A percentile compares a stretch with the other conserved stretches of the same genome.
phyloP scores from a whole-genome alignment of 345 rosid genomes.

The Hibiscus syriacus region DNA sequence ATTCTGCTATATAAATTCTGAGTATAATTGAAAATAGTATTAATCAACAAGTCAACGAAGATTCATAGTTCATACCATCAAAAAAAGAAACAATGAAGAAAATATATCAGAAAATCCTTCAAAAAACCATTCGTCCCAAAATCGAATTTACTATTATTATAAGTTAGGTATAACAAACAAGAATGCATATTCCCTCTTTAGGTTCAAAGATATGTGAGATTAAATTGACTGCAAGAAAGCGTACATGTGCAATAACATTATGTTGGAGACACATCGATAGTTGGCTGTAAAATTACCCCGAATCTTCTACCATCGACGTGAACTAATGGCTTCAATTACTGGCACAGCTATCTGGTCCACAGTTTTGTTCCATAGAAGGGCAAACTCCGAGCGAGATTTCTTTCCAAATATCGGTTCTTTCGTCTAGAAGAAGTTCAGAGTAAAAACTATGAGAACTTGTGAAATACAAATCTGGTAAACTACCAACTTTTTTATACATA shows the following conservation, averaged over 20 bases:
- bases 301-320: conserved; percentile 52
- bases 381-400: conserved; percentile 44
- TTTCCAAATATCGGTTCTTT: conserved; percentile 52
- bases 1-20: background rate
- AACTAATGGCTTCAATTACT: conserved; percentile 49
- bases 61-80: background rate
- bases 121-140: background rate
- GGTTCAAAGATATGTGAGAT: background rate
- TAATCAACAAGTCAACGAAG: background rate
- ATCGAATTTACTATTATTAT: background rate
- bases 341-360: conserved; percentile 75
- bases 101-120: background rate
- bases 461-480: background rate
- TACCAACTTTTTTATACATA: background rate
- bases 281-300: background rate
- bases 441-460: conserved; percentile 4
- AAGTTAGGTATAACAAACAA: conserved; percentile 1
- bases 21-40: background rate
- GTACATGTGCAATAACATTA: conserved; percentile 10
- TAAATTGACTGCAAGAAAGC: conserved; percentile 4
- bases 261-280: background rate
- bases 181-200: conserved; percentile 2
- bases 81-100: background rate
- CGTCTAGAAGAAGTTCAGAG: conserved; percentile 33
- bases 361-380: conserved; percentile 70